Base-by-base conservation (phyloP, 768 basidiomycete species). In the Asterophora lycoperdoides region DNA sequence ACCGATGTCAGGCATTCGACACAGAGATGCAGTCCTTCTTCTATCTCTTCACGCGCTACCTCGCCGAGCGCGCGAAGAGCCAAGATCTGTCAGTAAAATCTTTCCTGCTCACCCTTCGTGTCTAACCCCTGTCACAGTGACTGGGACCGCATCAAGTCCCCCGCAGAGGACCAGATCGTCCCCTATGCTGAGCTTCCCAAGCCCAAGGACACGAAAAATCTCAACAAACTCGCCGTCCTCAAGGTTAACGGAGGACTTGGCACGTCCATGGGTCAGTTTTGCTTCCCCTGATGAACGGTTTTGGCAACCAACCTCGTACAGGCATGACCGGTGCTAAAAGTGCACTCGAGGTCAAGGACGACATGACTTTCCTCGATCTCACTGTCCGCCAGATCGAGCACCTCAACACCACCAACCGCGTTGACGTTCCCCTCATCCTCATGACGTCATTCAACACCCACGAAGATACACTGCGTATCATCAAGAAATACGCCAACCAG, bases 381-480 rank as follows among this genome's bases (percentile, higher is more conserved):
- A 87, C 83, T 48, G 91, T 97, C 39, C 81, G 91, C 56, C 93
- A 96, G 71, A 93, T 97, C 61, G 92, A 96, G 77, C 90, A 95
- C 67, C 83, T 95, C 64, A 93, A 94, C 77, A 87, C 84, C 44
- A 79, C 81, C 41, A 74, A 81, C 63, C 81, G 80, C 55, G 86
- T 90, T 68, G 87, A 96, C 69, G 90, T 95, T 38, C 93, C 92
- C n/a, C 86, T 96, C 67, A 88, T 96, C 72, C 83, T 97, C 63
- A 95, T 96, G 95, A 96, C 93, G 63, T 95, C 92, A 48, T 97
- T 98, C 79, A 95, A 95, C 77, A 97, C 94, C 15, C 89, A 93
- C 66, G 91, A 96, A 32, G 93, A 97, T 67, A 95, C 94, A 42
- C 83, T 90, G 54, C 87, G 90, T 57, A 91, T 96, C 77, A 92